Conservation (phyloP, 441 rosid species). For the Iberis amara region DNA sequence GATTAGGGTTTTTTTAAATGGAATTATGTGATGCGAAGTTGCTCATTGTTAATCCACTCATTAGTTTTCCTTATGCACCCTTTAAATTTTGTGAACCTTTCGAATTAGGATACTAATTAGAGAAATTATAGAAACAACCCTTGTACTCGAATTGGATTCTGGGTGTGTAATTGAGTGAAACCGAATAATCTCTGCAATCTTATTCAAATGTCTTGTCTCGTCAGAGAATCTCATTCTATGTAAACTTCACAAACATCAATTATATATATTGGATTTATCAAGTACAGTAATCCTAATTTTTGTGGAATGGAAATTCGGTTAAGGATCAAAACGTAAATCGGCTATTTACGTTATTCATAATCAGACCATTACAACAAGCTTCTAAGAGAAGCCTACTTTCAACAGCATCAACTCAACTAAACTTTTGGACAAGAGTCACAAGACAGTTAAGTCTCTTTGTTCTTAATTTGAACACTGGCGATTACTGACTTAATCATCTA, state of each 20-base stretch:
- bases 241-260: no score
- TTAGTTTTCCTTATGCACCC: slow-evolving; percentile 10
- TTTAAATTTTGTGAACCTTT: neutral
- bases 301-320: slow-evolving; percentile 1
- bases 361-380: slow-evolving; percentile 19
- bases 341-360: slow-evolving; percentile 6
- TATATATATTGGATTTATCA: neutral
- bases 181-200: neutral
- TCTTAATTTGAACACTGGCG: neutral
- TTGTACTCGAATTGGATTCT: slow-evolving; percentile 3
- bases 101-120: neutral
- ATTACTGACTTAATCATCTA: neutral
- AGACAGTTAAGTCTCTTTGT: neutral
- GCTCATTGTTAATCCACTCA: neutral
- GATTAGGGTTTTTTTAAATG: slow-evolving; percentile 5
- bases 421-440: no score
- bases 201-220: no score
- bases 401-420: no score
- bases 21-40: neutral
- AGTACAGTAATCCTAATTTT: neutral
- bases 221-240: no score
- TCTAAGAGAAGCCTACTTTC: no score
- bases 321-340: neutral
- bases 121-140: neutral
- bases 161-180: no score